Conservation (phyloP, 352 stramenopile genomes). For the Phytophthora pseudosyringae region DNA sequence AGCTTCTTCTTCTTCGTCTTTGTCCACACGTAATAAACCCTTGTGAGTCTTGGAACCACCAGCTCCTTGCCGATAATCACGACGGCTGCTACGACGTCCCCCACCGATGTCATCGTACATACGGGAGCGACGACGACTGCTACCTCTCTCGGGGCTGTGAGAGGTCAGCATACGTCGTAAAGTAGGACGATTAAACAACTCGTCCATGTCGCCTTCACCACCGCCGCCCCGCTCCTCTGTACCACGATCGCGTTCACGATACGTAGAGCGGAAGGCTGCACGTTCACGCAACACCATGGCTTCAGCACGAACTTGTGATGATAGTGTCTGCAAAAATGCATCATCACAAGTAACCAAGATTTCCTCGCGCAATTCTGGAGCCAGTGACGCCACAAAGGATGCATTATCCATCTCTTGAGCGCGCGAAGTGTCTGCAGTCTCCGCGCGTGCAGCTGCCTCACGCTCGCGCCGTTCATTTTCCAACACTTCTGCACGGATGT, state of each 20-base stretch:
- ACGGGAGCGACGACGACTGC: conserved; percentile 47
- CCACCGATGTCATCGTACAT: conserved; percentile 53
- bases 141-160: conserved; percentile 58
- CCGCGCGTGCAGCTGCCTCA: conserved; percentile 69
- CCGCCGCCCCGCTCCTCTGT: conserved; percentile 34
- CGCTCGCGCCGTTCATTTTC: conserved; percentile 96
- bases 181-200: conserved; percentile 78
- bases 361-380: conserved; percentile 95
- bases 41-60: conserved; percentile 32
- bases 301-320: conserved; percentile 94
- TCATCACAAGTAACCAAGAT: conserved; percentile 97
- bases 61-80: conserved; percentile 35
- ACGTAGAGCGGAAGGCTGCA: conserved; percentile 77
- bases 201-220: conserved; percentile 60
- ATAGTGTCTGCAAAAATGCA: conserved; percentile 94
- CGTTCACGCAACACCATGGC: conserved; percentile 96
- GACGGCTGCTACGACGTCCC: conserved; percentile 48
- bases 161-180: conserved; percentile 85
- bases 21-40: conserved; percentile 76
- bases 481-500: conserved; percentile 97
- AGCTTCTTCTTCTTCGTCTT: conserved; percentile 71
- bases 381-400: conserved; percentile 96
- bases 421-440: conserved; percentile 91
- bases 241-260: conserved; percentile 50
- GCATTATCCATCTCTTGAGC: conserved; percentile 99